Percentiles rank a stretch among this genome's conserved stretches.
phyloP scores from a whole-genome alignment of 441 rosid species.

The Corymbia calophylla region DNA sequence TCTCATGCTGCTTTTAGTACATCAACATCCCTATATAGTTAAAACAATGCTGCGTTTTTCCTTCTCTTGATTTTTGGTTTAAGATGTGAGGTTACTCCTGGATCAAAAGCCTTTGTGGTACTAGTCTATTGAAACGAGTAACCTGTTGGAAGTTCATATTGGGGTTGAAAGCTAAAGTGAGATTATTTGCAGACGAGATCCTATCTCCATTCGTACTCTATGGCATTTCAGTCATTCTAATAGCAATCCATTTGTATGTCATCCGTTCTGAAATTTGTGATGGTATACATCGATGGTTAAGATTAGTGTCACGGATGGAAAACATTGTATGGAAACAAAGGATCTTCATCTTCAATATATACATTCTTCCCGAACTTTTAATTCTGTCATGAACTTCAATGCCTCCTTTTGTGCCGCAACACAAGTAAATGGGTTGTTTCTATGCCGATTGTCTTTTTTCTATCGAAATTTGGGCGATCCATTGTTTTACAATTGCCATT shows the following conservation, averaged over 20 bases:
- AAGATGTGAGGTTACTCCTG: not conserved
- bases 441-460: not conserved
- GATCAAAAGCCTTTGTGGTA: not conserved
- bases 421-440: not conserved
- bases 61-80: not conserved
- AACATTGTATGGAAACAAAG: not conserved
- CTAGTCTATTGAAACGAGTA: not conserved
- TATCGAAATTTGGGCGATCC: not conserved
- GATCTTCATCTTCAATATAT: not conserved
- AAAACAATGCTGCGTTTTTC: not conserved
- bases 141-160: not conserved
- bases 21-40: not conserved
- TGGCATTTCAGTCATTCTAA: not conserved
- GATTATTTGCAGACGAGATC: not conserved
- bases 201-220: not conserved
- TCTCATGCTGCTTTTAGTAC: not conserved
- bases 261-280: not conserved
- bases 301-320: no score
- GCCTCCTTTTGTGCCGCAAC: rapidly evolving
- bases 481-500: not conserved
- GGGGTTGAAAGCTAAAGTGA: not conserved
- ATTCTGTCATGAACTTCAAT: not conserved
- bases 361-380: not conserved
- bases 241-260: not conserved
- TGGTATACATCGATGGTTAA: not conserved